Evolutionary conservation across 176 grass and related monocot species (phyloP).

Genomic region (Raddia distichophylla): DNA sequence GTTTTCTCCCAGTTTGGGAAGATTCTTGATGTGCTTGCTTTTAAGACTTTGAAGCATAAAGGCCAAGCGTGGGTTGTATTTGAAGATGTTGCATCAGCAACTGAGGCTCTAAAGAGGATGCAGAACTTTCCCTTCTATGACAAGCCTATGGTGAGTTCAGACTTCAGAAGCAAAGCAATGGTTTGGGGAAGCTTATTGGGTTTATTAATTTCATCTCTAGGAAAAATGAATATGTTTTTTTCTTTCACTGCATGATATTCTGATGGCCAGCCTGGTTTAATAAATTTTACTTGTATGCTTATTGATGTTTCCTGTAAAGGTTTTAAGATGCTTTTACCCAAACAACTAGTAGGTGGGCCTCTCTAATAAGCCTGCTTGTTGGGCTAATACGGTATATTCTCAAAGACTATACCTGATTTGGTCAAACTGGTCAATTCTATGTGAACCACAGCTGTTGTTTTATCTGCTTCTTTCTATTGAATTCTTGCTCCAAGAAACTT

Average conservation of each 20-base stretch:
- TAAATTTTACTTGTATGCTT: background rate
- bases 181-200: background rate
- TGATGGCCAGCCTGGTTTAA: background rate
- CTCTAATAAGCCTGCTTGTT: constrained; percentile 23
- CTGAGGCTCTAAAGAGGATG: constrained; percentile 91
- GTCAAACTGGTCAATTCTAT: background rate
- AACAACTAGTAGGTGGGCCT: background rate
- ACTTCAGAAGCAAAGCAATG: background rate
- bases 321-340: background rate
- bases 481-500: constrained; percentile 21
- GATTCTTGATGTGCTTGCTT: constrained; percentile 92
- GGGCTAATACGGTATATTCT: background rate
- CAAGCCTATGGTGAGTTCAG: constrained; percentile 82
- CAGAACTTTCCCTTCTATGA: constrained; percentile 94
- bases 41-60: constrained; percentile 97
- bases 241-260: background rate
- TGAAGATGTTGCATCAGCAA: constrained; percentile 85
- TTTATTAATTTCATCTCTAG: constrained; percentile 4
- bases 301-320: background rate
- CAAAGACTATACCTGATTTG: background rate
- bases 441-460: background rate
- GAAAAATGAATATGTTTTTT: background rate
- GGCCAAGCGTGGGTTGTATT: constrained; percentile 97
- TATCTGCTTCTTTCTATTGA: background rate
- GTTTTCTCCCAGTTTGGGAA: constrained; percentile 99